Evolutionary conservation across 805 yeast genomes (phyloP).

Genomic region (Teunomyces cretensis): DNA sequence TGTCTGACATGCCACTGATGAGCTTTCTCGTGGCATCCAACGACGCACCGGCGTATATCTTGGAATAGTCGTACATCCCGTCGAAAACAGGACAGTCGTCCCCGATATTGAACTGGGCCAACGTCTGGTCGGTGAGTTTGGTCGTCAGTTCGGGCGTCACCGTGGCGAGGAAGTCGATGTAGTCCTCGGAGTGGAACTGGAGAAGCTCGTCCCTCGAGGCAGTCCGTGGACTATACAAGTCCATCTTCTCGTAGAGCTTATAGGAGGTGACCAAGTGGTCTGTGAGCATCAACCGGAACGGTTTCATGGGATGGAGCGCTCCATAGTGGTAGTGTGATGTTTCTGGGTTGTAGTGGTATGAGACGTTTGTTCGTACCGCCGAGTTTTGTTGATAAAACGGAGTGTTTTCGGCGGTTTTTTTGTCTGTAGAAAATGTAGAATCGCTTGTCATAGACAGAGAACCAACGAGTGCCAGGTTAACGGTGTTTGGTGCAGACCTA

Average conservation of each 20-base stretch:
- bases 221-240: conserved; percentile 75
- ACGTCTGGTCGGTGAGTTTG: conserved; percentile 55
- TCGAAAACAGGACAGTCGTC: conserved; percentile 95
- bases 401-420: conserved; percentile 28
- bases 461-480: too few species aligned
- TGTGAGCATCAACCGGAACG: conserved; percentile 88
- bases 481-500: too few species aligned
- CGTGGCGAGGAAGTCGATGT: conserved; percentile 69
- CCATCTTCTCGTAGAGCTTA: conserved; percentile 87
- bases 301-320: conserved; percentile 97
- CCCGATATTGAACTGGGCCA: conserved; percentile 79
- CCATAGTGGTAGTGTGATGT: conserved; percentile 87
- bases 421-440: conserved; percentile 33
- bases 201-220: conserved; percentile 80
- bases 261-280: conserved; percentile 87
- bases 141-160: conserved; percentile 74
- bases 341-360: conserved; percentile 84
- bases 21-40: conserved; percentile 88
- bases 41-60: conserved; percentile 90
- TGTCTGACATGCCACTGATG: conserved; percentile 83
- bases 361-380: conserved; percentile 46
- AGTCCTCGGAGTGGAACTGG: conserved; percentile 86
- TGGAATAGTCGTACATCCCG: conserved; percentile 88
- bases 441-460: neutral
- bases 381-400: conserved; percentile 30